Evolutionary conservation across 208 protist species (phyloP), one percentile per base, ranked within the genome.

Genomic region (Herpetomonas samuelpessoai): DNA sequence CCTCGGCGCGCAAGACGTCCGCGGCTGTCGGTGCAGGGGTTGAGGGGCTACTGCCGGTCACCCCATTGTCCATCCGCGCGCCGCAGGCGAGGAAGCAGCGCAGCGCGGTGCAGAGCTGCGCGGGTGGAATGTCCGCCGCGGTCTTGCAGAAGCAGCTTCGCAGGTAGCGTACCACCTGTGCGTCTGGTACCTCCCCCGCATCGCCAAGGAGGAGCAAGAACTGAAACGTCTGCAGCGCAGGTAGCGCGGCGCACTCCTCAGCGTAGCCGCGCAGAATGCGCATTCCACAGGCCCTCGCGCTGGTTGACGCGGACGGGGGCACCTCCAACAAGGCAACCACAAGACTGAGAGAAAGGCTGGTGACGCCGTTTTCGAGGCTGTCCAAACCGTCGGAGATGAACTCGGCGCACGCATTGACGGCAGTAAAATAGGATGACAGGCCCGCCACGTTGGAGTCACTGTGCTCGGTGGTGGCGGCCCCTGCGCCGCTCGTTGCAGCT

Each of bases 61-160:
- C 55, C n/a, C 59, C 47, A 49, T 56, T 44, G 26, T 59, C 50
- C 16, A 25, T 24, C 39, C 19, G 12, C n/a, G 39, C 48, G 22
- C 26, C 48, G 30, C 2, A 35, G 12, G 18, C 24, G 29, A 68
- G 50, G 65, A 90, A 76, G 54, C 84, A 86, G 31, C 75, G 71
- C 46, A 94, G 68, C 3, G 88, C 88, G n/a, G 81, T 68, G 54
- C 78, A 79, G 12, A 94, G 51, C 70, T 94, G 88, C 57, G 86
- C 74, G 44, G 83, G 76, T 19, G 88, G 88, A 65, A 94, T 86
- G 24, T 73, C 76, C 14, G 76, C 60, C 3, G 75, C 73, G 14
- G 84, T 92, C 61, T 91, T 87, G 16, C 76, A 65, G 57, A 94
- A 90, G 54, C 84, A 70, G 26, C 83, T 76, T 6, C 79, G 72